phyloP scores from a whole-genome alignment of 352 stramenopile species.

The Phytophthora sojae region DNA sequence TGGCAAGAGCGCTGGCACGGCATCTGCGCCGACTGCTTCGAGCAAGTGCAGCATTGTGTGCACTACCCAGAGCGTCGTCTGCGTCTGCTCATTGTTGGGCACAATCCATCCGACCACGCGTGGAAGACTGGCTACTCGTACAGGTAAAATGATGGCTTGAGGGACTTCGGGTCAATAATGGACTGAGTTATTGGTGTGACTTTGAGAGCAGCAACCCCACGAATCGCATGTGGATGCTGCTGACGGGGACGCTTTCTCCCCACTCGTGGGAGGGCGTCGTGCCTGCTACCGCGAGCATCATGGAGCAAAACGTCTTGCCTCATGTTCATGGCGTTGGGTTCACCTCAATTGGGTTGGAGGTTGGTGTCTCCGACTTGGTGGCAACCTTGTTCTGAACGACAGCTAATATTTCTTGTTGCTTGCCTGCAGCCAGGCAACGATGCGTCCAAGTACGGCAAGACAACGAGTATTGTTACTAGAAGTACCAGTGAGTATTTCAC shows the following conservation, averaged over 20 bases:
- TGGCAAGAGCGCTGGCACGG: conserved; percentile 88
- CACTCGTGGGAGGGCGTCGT: conserved; percentile 72
- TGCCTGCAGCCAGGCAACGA: conserved; percentile 78
- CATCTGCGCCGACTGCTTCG: conserved; percentile 82
- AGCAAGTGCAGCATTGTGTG: conserved; percentile 48
- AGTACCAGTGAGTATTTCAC: not conserved
- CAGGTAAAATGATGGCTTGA: conserved; percentile 35
- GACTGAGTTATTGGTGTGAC: not conserved
- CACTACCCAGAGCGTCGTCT: conserved; percentile 75
- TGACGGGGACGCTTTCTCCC: conserved; percentile 70
- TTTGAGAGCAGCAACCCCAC: conserved; percentile 74
- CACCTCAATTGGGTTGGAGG: conserved; percentile 86
- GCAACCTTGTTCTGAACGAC: not conserved
- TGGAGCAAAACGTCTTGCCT: conserved; percentile 80
- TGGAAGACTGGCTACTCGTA: conserved; percentile 81
- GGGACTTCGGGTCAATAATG: too few species aligned
- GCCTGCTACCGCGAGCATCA: conserved; percentile 58
- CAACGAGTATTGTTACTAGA: conserved; percentile 53
- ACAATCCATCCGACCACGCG: conserved; percentile 92
- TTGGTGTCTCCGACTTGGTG: conserved; percentile 21
- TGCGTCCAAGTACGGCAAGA: conserved; percentile 77
- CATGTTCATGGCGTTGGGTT: conserved; percentile 72
- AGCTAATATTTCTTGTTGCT: conserved; percentile 15
- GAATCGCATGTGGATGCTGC: conserved; percentile 90
- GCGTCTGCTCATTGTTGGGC: conserved; percentile 85